A percentile compares a stretch with the other conserved stretches of the same genome.
Conservation (phyloP, 2,329 filamentous ascomycete genomes). For the Tolypocladium pustulatum region DNA sequence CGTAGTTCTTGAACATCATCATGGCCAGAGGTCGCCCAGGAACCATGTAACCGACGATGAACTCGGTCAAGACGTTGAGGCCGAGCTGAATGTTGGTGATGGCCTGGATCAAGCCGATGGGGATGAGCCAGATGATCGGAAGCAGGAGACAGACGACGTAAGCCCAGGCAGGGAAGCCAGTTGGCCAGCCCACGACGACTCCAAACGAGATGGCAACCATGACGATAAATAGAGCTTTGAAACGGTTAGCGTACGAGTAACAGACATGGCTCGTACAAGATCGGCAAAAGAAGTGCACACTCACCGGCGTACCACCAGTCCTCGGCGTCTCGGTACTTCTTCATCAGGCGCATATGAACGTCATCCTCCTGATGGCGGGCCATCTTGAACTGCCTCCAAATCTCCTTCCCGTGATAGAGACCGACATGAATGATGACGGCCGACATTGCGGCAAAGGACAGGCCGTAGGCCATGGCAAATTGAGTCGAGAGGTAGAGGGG, state of each 20-base stretch:
- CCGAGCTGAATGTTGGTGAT: slow-evolving; percentile 54
- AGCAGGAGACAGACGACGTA: slow-evolving; percentile 47
- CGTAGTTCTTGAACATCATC: slow-evolving; percentile 72
- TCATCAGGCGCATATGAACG: slow-evolving; percentile 50
- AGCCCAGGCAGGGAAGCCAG: slow-evolving; percentile 47
- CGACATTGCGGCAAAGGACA: slow-evolving; percentile 57
- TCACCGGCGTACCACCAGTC: slow-evolving; percentile 49
- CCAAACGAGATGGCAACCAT: slow-evolving; percentile 46
- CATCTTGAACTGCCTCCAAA: slow-evolving; percentile 43
- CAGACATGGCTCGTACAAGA: too few species aligned
- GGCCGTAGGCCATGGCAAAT: slow-evolving; percentile 48
- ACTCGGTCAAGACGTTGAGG: slow-evolving; percentile 63
- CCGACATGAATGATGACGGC: slow-evolving; percentile 47
- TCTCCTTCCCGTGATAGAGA: slow-evolving; percentile 44
- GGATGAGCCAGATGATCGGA: slow-evolving; percentile 47
- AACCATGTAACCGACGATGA: slow-evolving; percentile 63
- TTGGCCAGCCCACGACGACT: slow-evolving; percentile 44
- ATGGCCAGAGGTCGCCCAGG: slow-evolving; percentile 60
- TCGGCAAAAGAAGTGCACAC: slow-evolving; percentile 28
- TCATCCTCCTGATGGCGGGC: slow-evolving; percentile 47
- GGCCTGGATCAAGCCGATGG: slow-evolving; percentile 50
- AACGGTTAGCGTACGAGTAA: not conserved
- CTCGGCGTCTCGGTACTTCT: slow-evolving; percentile 47
- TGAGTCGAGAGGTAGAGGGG: slow-evolving; percentile 55
- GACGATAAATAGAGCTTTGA: slow-evolving; percentile 32